Evolutionary conservation across 495 filamentous ascomycete species (phyloP).

Genomic region (Cenococcum geophilum): DNA sequence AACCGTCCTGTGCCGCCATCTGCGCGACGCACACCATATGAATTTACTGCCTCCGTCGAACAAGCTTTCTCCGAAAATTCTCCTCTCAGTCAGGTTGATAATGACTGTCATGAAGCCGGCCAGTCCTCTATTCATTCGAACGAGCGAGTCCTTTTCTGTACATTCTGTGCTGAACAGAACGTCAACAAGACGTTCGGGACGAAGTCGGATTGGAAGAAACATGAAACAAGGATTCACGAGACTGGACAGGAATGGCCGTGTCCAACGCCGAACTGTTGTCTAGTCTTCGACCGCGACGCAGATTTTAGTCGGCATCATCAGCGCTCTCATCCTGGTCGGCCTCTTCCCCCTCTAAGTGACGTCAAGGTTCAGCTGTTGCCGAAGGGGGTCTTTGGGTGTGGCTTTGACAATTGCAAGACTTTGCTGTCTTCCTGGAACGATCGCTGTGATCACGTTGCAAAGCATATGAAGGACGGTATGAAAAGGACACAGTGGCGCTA

Average conservation of each 20-base stretch:
- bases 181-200: constrained; percentile 1
- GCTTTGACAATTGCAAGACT: constrained; percentile 27
- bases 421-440: constrained; percentile 25
- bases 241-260: constrained; percentile 20
- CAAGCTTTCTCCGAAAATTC: background rate
- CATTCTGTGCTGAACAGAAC: constrained; percentile 11
- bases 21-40: background rate
- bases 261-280: background rate
- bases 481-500: constrained; percentile 22
- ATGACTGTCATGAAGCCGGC: background rate
- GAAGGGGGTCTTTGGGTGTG: constrained; percentile 26
- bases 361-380: constrained; percentile 19
- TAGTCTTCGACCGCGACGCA: constrained; percentile 9
- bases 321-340: constrained; percentile 3
- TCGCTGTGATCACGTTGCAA: constrained; percentile 28
- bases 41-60: background rate
- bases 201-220: constrained; percentile 23
- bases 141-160: constrained; percentile 6
- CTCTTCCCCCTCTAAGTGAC: constrained; percentile 21
- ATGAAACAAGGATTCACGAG: constrained; percentile 11
- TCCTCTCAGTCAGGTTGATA: background rate
- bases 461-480: constrained; percentile 27
- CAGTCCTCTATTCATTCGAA: background rate
- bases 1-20: background rate
- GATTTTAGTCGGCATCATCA: constrained; percentile 9